Conservation (phyloP, 345 rosid species). For the Chamaenerion angustifolium region DNA sequence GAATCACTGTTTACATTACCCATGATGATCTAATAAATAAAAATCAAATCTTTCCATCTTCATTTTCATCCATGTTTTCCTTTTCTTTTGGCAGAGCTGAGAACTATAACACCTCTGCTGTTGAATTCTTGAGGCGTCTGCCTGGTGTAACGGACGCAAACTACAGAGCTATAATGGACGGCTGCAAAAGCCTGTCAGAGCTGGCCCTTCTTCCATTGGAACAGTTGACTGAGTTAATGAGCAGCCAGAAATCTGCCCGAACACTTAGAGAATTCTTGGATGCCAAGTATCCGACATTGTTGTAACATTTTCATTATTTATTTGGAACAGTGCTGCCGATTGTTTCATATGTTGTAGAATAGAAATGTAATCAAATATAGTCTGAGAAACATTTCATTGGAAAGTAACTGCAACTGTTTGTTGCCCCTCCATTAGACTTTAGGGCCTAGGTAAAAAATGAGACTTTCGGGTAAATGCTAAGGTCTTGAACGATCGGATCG, state of each 20-base stretch:
- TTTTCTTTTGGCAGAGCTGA: conserved; percentile 76
- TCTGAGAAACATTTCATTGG: no score
- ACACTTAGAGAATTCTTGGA: conserved; percentile 77
- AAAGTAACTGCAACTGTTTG: no score
- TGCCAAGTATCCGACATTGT: conserved; percentile 86
- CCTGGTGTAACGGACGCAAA: conserved; percentile 85
- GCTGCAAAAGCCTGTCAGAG: conserved; percentile 75
- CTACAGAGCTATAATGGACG: conserved; percentile 80
- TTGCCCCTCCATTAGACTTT: no score
- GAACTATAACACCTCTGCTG: conserved; percentile 85
- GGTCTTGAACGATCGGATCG: no score
- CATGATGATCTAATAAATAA: no score
- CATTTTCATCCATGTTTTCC: neutral
- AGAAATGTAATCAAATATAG: neutral
- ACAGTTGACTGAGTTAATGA: conserved; percentile 62
- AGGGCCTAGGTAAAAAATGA: no score
- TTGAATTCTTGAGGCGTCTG: conserved; percentile 84
- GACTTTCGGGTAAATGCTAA: no score
- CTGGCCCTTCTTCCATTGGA: conserved; percentile 59
- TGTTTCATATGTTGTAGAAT: conserved; percentile 1
- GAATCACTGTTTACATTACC: no score
- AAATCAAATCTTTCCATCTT: no score
- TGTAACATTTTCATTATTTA: conserved; percentile 12
- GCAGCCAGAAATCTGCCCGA: conserved; percentile 74
- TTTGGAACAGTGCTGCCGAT: neutral